A percentile compares a stretch with the other conserved stretches of the same genome.
Conservation (phyloP, 768 basidiomycete genomes). For the Tylopilus felleus region DNA sequence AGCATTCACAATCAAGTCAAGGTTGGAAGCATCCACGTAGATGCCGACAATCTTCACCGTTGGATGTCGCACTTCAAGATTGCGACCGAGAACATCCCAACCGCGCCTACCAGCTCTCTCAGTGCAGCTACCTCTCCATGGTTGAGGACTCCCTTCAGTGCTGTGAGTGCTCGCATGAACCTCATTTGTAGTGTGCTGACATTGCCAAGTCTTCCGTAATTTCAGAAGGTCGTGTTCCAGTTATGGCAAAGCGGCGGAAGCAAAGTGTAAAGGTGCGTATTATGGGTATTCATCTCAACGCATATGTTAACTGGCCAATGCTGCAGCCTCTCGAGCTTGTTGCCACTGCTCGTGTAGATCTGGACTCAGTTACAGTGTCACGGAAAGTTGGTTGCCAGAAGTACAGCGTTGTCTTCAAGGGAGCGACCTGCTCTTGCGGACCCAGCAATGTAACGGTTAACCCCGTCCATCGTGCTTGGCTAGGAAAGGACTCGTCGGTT, state of each 20-base stretch:
- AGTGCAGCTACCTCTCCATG: slow-evolving; percentile 19
- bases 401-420: slow-evolving; percentile 44
- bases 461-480: slow-evolving; percentile 47
- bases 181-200: slow-evolving; percentile 2
- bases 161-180: slow-evolving; percentile 14
- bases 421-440: slow-evolving; percentile 39
- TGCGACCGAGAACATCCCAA: slow-evolving; percentile 1
- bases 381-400: slow-evolving; percentile 33
- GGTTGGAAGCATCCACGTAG: slow-evolving; percentile 45
- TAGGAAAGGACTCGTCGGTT: slow-evolving; percentile 45
- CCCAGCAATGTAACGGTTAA: slow-evolving; percentile 47
- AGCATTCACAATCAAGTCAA: slow-evolving; percentile 47
- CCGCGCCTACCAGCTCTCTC: slow-evolving; percentile 2
- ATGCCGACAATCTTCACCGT: slow-evolving; percentile 39
- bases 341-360: slow-evolving; percentile 38
- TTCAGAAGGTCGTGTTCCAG: slow-evolving; percentile 15
- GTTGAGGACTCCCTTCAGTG: slow-evolving; percentile 27
- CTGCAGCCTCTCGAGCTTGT: slow-evolving; percentile 31
- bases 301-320: not conserved
- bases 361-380: slow-evolving; percentile 48
- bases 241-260: slow-evolving; percentile 16
- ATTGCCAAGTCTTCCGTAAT: slow-evolving; percentile 15
- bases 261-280: slow-evolving; percentile 17
- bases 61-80: slow-evolving; percentile 14
- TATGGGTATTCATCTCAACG: not conserved